phyloP scores from a whole-genome alignment of 116 monocot genomes.

The Iris pallida region DNA sequence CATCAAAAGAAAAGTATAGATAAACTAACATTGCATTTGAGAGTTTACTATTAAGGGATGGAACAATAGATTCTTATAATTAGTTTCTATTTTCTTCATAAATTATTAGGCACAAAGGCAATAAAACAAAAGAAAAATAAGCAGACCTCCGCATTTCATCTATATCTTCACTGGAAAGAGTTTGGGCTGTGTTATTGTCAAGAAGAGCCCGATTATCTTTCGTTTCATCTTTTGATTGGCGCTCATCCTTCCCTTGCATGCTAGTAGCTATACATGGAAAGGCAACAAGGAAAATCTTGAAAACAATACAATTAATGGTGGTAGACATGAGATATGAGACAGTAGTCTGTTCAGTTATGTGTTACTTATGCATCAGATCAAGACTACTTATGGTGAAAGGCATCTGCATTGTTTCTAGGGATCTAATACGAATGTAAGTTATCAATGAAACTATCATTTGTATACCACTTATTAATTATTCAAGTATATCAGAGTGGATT shows the following conservation, averaged over 20 bases:
- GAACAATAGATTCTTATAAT: too few species aligned
- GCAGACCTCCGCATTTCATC: conserved; percentile 71
- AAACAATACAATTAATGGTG: not conserved
- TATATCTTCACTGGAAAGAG: conserved; percentile 75
- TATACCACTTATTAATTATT: too few species aligned
- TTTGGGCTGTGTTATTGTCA: conserved; percentile 87
- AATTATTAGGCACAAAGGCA: not conserved
- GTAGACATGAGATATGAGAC: not conserved
- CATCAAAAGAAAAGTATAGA: too few species aligned
- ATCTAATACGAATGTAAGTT: too few species aligned
- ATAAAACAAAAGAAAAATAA: not conserved
- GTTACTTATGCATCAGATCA: conserved; percentile 3
- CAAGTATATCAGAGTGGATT: too few species aligned
- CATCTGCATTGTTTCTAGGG: too few species aligned
- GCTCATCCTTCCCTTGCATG: conserved; percentile 24
- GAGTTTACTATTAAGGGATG: too few species aligned
- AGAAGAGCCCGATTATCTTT: conserved; percentile 80
- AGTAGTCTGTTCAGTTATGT: not conserved
- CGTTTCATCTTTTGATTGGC: conserved; percentile 17
- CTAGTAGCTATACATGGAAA: conserved; percentile 14
- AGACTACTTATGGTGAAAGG: not conserved
- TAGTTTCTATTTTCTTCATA: too few species aligned
- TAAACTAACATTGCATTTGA: too few species aligned
- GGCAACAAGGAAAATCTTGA: conserved; percentile 2
- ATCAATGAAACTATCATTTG: too few species aligned